These are phyloP conservation scores for Colletotrichum sp. DNA, from an alignment of 2,329 filamentous ascomycete genomes.

Conservation along the genomic window DNA sequence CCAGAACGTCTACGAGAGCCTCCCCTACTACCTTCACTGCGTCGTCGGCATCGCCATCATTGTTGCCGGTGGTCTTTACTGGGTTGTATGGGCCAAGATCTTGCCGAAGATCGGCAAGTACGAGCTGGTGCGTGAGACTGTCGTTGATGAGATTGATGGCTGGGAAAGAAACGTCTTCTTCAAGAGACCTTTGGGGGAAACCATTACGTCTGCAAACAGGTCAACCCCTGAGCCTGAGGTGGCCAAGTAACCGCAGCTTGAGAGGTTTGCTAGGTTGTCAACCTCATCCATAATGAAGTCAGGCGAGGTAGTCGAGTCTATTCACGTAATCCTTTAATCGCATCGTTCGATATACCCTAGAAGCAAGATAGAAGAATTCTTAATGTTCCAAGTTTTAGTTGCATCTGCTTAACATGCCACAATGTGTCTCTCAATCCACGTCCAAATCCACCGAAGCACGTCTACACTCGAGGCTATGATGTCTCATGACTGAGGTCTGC, in stretches of 20 bases:
- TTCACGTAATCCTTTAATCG: neutral
- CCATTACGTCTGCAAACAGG: neutral
- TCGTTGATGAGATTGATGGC: constrained; percentile 62
- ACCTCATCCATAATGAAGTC: neutral
- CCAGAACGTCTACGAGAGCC: constrained; percentile 55
- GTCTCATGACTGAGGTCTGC: neutral
- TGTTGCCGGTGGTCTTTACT: constrained; percentile 57
- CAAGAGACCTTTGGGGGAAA: constrained; percentile 37
- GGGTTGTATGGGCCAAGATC: constrained; percentile 58
- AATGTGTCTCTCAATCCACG: neutral
- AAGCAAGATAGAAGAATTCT: neutral
- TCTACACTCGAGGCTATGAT: rapidly evolving
- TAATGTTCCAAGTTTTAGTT: neutral
- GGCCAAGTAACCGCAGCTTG: neutral
- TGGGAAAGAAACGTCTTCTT: constrained; percentile 65
- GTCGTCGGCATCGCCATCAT: constrained; percentile 61
- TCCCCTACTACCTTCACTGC: constrained; percentile 64
- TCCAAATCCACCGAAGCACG: rapidly evolving
- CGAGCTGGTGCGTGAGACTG: constrained; percentile 57
- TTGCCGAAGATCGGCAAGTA: constrained; percentile 58
- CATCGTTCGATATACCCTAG: constrained; percentile 10
- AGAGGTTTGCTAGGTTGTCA: neutral
- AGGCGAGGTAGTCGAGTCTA: neutral
- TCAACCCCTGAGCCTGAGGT: neutral
- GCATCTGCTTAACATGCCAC: neutral